A percentile compares a stretch with the other conserved stretches of the same genome.
These are phyloP conservation scores for Tolypocladium pustulatum DNA, from an alignment of 2,329 filamentous ascomycete species.

Conservation along the genomic window DNA sequence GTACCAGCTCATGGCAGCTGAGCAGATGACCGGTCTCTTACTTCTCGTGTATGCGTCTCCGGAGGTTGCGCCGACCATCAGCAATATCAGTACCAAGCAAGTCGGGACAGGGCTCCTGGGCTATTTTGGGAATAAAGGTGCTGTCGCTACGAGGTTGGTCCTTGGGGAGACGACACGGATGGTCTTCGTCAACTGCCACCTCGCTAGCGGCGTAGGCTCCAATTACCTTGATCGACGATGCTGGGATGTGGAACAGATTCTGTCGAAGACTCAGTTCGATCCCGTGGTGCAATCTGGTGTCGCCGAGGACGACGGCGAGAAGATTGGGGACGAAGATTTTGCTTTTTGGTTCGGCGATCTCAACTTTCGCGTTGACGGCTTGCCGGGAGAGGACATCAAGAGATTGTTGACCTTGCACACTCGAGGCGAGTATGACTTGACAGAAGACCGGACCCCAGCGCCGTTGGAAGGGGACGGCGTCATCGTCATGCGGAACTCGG, in stretches of 20 bases:
- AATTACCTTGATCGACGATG: slow-evolving; percentile 70
- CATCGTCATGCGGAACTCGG: slow-evolving; percentile 32
- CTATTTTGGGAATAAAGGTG: slow-evolving; percentile 95
- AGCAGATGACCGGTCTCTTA: slow-evolving; percentile 79
- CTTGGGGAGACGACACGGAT: slow-evolving; percentile 83
- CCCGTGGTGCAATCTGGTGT: slow-evolving; percentile 58
- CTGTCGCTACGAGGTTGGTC: slow-evolving; percentile 69
- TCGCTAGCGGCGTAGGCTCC: slow-evolving; percentile 77
- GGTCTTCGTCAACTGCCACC: slow-evolving; percentile 84
- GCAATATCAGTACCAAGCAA: slow-evolving; percentile 68
- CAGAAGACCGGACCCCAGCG: slow-evolving; percentile 23
- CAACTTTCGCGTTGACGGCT: slow-evolving; percentile 82
- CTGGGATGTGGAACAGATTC: slow-evolving; percentile 79
- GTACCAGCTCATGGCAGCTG: slow-evolving; percentile 66
- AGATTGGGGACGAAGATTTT: slow-evolving; percentile 84
- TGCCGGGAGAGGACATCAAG: slow-evolving; percentile 85
- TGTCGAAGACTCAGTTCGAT: slow-evolving; percentile 66
- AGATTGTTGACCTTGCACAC: slow-evolving; percentile 75
- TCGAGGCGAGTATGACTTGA: slow-evolving; percentile 61
- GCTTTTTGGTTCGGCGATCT: slow-evolving; percentile 94
- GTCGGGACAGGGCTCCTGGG: slow-evolving; percentile 86
- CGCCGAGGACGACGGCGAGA: slow-evolving; percentile 52
- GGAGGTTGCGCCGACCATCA: slow-evolving; percentile 61
- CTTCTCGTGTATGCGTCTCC: slow-evolving; percentile 80
- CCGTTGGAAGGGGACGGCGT: slow-evolving; percentile 36